phyloP scores from a whole-genome alignment of 2,329 filamentous ascomycete genomes.

The Fusarium fujikuroi region DNA sequence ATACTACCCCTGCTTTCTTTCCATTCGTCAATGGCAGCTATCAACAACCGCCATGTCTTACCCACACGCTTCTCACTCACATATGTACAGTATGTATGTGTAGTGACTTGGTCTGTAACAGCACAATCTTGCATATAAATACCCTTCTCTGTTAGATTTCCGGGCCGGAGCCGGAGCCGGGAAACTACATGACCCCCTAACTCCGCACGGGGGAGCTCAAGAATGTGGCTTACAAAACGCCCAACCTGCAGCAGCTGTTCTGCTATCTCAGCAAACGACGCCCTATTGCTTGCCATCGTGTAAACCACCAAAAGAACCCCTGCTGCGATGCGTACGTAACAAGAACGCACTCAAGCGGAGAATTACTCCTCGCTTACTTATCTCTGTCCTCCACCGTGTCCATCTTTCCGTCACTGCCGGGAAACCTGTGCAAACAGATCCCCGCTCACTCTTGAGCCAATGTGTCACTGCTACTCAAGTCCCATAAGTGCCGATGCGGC shows the following conservation, averaged over 20 bases:
- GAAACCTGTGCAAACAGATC: constrained; percentile 6
- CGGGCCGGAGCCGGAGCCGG: constrained; percentile 16
- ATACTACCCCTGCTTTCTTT: background rate
- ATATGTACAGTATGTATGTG: background rate
- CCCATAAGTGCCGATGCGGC: constrained; percentile 18
- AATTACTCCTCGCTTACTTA: constrained; percentile 10
- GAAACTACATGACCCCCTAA: background rate
- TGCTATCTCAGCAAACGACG: background rate
- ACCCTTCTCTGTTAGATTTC: constrained; percentile 3
- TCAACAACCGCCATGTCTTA: constrained; percentile 6
- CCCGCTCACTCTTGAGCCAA: constrained; percentile 1
- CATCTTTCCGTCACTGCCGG: constrained; percentile 21
- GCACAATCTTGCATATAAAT: background rate
- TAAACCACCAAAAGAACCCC: constrained; percentile 11
- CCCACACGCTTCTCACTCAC: background rate
- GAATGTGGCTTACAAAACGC: background rate
- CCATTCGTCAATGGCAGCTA: constrained; percentile 31
- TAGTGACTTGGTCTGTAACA: background rate
- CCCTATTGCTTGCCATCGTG: constrained; percentile 20
- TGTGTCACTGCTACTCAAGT: background rate
- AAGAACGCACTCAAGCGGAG: constrained; percentile 30
- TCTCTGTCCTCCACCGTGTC: constrained; percentile 7
- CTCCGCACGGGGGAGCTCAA: background rate
- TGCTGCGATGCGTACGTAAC: constrained; percentile 29
- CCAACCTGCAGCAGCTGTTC: background rate